Evolutionary conservation across 305 asterid species (phyloP).

Genomic region (Nicotiana rustica): DNA sequence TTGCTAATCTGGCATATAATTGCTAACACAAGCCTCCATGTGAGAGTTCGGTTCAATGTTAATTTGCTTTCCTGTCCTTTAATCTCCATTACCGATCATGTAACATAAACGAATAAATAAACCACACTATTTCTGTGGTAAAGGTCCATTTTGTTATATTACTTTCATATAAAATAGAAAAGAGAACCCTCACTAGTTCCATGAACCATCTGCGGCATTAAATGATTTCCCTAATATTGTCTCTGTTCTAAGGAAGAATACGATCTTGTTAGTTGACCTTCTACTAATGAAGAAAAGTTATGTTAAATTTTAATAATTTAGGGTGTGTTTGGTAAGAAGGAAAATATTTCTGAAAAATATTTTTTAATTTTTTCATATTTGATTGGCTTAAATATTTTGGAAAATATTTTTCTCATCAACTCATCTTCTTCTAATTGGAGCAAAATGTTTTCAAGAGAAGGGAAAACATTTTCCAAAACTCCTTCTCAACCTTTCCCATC

Average conservation of each 20-base stretch:
- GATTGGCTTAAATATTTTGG: too few relatives aligned
- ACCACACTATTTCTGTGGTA: background rate
- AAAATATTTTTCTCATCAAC: too few relatives aligned
- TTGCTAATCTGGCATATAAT: conserved; percentile 9
- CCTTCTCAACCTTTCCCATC: too few relatives aligned
- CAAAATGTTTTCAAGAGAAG: too few relatives aligned
- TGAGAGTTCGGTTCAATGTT: background rate
- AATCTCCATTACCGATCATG: background rate
- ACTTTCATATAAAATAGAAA: background rate
- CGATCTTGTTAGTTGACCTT: background rate
- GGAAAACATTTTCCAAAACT: too few relatives aligned
- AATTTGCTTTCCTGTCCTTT: background rate
- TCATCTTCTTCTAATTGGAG: too few relatives aligned
- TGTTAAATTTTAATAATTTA: background rate
- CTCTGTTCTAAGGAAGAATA: background rate
- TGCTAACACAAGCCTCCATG: conserved; percentile 26
- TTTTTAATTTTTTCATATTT: too few relatives aligned
- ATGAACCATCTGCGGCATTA: background rate
- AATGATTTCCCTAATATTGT: background rate
- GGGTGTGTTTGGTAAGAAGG: too few relatives aligned
- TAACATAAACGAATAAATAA: background rate
- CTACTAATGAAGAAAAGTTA: background rate
- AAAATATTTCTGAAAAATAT: background rate
- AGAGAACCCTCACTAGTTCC: conserved; percentile 1
- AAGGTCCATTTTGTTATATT: conserved; percentile 1